These are phyloP conservation scores for Flaveria linearis DNA, from an alignment of 129 eudicot genomes.

Conservation along the genomic window DNA sequence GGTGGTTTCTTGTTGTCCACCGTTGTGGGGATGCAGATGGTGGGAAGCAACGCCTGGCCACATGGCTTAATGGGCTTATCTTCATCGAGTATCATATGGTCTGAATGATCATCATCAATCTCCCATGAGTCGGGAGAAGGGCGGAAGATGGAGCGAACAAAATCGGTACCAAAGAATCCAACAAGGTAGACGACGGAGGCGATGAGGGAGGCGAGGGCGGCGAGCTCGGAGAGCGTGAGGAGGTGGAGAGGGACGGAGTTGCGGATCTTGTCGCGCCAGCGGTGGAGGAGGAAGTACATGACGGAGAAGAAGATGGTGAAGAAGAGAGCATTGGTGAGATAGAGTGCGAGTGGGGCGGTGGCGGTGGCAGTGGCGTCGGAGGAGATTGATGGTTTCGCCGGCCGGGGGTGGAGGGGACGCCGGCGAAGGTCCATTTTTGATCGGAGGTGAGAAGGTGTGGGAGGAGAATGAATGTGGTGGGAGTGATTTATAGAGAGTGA, in stretches of 20 bases:
- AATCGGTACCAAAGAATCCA: slow-evolving; percentile 72
- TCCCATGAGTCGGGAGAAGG: slow-evolving; percentile 41
- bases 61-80: slow-evolving; percentile 31
- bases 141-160: slow-evolving; percentile 54
- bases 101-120: slow-evolving; percentile 31
- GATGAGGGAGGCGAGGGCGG: slow-evolving; percentile 49
- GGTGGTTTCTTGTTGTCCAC: too few relatives aligned
- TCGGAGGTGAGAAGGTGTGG: slow-evolving; percentile 23
- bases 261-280: slow-evolving; percentile 87
- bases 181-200: slow-evolving; percentile 60
- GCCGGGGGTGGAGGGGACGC: slow-evolving; percentile 34
- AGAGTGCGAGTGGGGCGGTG: slow-evolving; percentile 54
- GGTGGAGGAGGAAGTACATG: slow-evolving; percentile 62
- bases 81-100: slow-evolving; percentile 15
- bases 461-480: slow-evolving; percentile 22
- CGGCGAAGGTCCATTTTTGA: slow-evolving; percentile 59
- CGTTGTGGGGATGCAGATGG: slow-evolving; percentile 12
- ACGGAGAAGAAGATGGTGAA: slow-evolving; percentile 70
- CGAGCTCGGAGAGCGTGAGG: slow-evolving; percentile 58
- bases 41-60: slow-evolving; percentile 26
- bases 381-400: slow-evolving; percentile 29
- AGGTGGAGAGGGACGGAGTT: slow-evolving; percentile 65
- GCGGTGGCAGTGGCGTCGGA: slow-evolving; percentile 46
- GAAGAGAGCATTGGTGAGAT: slow-evolving; percentile 59
- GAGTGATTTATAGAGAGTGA: slow-evolving; percentile 33